phyloP scores from a whole-genome alignment of 139 green algal genomes.

The Asterochloris erici region DNA sequence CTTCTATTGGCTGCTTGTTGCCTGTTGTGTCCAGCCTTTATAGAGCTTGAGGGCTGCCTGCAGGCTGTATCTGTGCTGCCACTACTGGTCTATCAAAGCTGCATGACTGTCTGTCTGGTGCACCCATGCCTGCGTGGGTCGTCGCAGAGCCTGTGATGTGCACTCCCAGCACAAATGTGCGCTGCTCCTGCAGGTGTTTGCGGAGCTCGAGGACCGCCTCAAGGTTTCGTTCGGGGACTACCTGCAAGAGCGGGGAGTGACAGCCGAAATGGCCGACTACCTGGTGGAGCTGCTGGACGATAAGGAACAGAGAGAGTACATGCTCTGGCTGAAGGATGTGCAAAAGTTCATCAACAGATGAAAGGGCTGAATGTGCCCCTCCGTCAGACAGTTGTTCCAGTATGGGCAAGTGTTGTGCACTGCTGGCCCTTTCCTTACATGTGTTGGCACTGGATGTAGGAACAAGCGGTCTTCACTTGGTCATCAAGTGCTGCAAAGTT shows the following conservation, averaged over 20 bases:
- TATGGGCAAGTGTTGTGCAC: too few relatives aligned
- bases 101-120: neutral
- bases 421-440: too few relatives aligned
- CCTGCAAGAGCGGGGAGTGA: conserved; percentile 43
- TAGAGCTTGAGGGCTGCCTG: too few relatives aligned
- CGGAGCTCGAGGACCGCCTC: conserved; percentile 45
- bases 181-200: conserved; percentile 29
- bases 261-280: conserved; percentile 39
- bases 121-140: neutral
- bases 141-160: neutral
- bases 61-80: too few relatives aligned
- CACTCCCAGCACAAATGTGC: neutral
- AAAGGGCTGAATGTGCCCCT: neutral
- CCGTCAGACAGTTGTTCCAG: too few relatives aligned
- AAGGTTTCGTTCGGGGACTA: conserved; percentile 33
- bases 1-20: too few relatives aligned
- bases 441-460: too few relatives aligned
- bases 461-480: too few relatives aligned
- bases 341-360: conserved; percentile 23
- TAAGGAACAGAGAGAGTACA: conserved; percentile 49
- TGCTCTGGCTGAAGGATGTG: conserved; percentile 25
- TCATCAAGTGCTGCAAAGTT: too few relatives aligned
- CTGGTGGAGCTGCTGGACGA: conserved; percentile 38
- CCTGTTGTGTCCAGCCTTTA: too few relatives aligned
- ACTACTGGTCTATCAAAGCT: too few relatives aligned